phyloP scores from a whole-genome alignment of 352 stramenopile species.

The Globisporangium paroecandrum region DNA sequence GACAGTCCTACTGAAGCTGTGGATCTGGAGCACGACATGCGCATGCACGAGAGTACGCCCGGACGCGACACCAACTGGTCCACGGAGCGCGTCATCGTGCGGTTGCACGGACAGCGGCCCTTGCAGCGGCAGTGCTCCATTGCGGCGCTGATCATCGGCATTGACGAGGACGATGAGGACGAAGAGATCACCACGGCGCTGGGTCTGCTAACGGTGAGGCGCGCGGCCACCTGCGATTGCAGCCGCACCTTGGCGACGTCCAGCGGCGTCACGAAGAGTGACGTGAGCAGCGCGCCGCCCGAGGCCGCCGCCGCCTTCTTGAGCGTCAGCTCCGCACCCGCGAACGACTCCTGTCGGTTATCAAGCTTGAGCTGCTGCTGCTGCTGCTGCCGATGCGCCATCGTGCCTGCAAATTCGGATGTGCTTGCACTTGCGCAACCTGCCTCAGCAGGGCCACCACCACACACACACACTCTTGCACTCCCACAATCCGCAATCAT shows the following conservation, averaged over 20 bases:
- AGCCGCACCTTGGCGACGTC: slow-evolving; percentile 83
- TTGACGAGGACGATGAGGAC: slow-evolving; percentile 3
- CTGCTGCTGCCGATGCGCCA: slow-evolving; percentile 1
- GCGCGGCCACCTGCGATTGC: slow-evolving; percentile 59
- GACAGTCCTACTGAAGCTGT: neutral
- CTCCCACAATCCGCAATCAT: neutral
- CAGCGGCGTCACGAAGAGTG: slow-evolving; percentile 81
- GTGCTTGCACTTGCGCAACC: slow-evolving; percentile 1
- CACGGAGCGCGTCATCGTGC: slow-evolving; percentile 44
- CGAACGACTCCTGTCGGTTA: neutral
- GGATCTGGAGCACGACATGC: slow-evolving; percentile 33
- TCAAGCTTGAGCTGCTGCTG: neutral
- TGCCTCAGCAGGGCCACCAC: neutral
- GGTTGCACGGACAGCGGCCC: slow-evolving; percentile 50
- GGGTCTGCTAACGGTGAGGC: neutral
- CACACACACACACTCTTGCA: neutral
- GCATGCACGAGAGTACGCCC: slow-evolving; percentile 29
- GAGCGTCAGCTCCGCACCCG: slow-evolving; percentile 29
- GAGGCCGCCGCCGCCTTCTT: slow-evolving; percentile 77
- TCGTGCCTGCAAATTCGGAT: slow-evolving; percentile 13
- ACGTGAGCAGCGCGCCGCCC: slow-evolving; percentile 65
- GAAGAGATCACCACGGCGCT: neutral
- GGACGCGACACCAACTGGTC: slow-evolving; percentile 33
- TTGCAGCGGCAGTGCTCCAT: slow-evolving; percentile 47
- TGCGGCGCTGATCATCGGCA: slow-evolving; percentile 17